Evolutionary conservation across 306 rosid species (phyloP).

Genomic region (Carpinus fangiana): DNA sequence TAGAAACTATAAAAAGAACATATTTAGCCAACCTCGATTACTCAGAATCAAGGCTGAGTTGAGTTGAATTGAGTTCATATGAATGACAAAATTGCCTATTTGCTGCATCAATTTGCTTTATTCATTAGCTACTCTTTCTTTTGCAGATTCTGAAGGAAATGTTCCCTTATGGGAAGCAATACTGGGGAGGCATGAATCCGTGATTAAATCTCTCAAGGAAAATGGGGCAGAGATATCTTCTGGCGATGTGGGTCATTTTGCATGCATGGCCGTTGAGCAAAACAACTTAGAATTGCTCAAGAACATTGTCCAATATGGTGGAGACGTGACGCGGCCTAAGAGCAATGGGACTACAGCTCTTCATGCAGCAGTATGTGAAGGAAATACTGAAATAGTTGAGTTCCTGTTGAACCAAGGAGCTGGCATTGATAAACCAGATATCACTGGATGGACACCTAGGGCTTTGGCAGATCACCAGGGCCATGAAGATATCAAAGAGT

Average conservation of each 20-base stretch:
- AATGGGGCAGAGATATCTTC: conserved; percentile 48
- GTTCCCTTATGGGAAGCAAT: conserved; percentile 63
- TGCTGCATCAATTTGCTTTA: not conserved
- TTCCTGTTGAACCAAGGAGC: conserved; percentile 61
- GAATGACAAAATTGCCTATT: not conserved
- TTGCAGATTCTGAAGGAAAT: conserved; percentile 58
- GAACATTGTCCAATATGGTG: conserved; percentile 33
- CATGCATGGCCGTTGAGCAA: conserved; percentile 50
- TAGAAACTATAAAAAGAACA: not conserved
- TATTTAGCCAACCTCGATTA: not conserved
- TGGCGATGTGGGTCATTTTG: conserved; percentile 35
- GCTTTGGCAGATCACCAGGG: conserved; percentile 56
- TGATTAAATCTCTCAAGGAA: conserved; percentile 45
- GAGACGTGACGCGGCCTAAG: conserved; percentile 44
- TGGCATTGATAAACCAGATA: conserved; percentile 41
- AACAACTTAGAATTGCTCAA: conserved; percentile 54
- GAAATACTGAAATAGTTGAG: conserved; percentile 46
- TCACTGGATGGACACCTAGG: conserved; percentile 59
- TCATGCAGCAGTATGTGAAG: conserved; percentile 57
- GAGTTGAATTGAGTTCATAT: not conserved
- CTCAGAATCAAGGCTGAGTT: not conserved
- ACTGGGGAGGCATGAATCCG: conserved; percentile 37
- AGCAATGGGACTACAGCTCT: conserved; percentile 52
- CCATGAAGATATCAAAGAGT: conserved; percentile 44
- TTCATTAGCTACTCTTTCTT: conserved; percentile 7